Evolutionary conservation across 2,329 filamentous ascomycete species (phyloP), one percentile per base, ranked within the genome.

Genomic region (Xylariaceae sp.): DNA sequence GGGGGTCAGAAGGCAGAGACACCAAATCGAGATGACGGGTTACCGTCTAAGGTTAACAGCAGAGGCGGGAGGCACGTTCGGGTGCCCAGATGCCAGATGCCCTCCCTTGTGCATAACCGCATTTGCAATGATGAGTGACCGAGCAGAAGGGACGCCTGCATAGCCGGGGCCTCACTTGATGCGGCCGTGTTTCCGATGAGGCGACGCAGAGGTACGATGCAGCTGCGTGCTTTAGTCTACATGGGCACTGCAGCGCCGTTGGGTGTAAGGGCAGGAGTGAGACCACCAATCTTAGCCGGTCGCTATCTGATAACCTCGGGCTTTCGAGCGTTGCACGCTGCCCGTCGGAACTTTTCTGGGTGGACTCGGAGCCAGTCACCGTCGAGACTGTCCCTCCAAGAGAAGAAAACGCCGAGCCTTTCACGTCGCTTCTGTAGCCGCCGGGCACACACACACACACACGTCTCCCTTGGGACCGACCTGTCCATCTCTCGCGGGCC

Each of bases 401-500:
- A 47, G 48, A 44, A 43, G 32, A 47, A 49, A 44, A 43, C 40
- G 45, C 48, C 46, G 44, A 45, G 36, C 63, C 61, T 63, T 61
- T 66, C 54, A 64, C 45, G 58, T 52, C 38, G 44, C 58, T 49
- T 38, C 56, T 63, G 53, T 61, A 63, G 55, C 61, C 64, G 63
- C 61, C 57, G 52, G 43, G 39, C 41, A 41, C 39, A 36, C 46
- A 45, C 42, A 51, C 41, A 42, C n/a, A n/a, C n/a, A n/a, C n/a
- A n/a, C n/a, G n/a, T n/a, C n/a, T n/a, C n/a, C n/a, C n/a, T n/a
- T n/a, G n/a, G n/a, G n/a, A n/a, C n/a, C n/a, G n/a, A n/a, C n/a
- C n/a, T n/a, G n/a, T n/a, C n/a, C n/a, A n/a, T n/a, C n/a, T n/a
- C n/a, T n/a, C n/a, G n/a, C n/a, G n/a, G n/a, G n/a, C n/a, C n/a